phyloP scores from a whole-genome alignment of 768 basidiomycete species.

The Tricholoma hemisulphureum region DNA sequence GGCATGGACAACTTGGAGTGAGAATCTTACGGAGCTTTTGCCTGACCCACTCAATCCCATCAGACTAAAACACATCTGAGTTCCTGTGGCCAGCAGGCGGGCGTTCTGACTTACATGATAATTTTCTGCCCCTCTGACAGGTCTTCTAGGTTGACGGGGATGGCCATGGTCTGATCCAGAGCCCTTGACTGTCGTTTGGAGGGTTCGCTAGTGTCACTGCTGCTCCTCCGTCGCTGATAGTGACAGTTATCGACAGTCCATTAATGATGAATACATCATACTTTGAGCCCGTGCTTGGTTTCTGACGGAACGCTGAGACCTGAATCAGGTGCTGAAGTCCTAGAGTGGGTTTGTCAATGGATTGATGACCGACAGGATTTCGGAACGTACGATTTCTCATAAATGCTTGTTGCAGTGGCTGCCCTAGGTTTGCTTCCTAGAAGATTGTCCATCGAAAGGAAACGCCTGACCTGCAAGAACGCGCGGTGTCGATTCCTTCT shows the following conservation, averaged over 20 bases:
- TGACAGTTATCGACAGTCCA: neutral
- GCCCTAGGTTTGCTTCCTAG: neutral
- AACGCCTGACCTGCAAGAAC: neutral
- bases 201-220: neutral
- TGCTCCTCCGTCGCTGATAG: neutral
- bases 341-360: neutral
- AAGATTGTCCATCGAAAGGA: neutral
- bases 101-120: neutral
- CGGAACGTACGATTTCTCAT: neutral
- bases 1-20: neutral
- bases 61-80: neutral
- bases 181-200: neutral
- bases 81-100: neutral
- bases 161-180: neutral
- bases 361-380: neutral
- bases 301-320: neutral
- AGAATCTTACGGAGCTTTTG: neutral
- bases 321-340: neutral
- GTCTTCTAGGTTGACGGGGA: neutral
- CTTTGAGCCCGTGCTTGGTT: neutral
- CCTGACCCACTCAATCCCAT: conserved; percentile 1
- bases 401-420: neutral
- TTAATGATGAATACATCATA: neutral
- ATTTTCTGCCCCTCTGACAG: neutral
- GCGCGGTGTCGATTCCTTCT: neutral